Base-by-base conservation (phyloP, 768 basidiomycete species). In the Tephrocybe rancida region DNA sequence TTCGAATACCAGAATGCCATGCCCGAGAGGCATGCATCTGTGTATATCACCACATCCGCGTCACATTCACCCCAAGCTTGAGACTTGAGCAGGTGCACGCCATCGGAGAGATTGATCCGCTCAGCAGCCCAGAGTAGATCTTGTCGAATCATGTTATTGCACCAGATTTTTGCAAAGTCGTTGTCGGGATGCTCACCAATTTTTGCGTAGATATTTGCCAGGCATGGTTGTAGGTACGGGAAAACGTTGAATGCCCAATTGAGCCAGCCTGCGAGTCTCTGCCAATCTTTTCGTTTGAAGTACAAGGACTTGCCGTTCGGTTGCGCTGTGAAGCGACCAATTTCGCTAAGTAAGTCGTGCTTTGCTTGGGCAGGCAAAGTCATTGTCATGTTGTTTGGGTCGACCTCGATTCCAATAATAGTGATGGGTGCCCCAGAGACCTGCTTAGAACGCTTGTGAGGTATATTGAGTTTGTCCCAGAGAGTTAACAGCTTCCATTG, bases 361-460 rank as follows among this genome's bases (percentile, higher is more conserved):
- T 50, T 38, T 8, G 35, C 24, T 8, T 54, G 35, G 0, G 21
- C 22, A 0, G 56, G 27, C 45, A 69, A 52, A 5, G 68, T 61
- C 47, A 73, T 58, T 0, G 64, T 67, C 66, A 76, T 68, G 0
- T 43, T 37, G 21, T 67, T 60, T 0, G 70, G 41, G 54, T 79
- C 69, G 16, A 78, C 70, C 0, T 67, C 34, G 44, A 74, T 73
- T 16, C 78, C 73, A 50, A 79, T 71, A 51, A 78, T 69, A 5
- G 62, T 61, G 5, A 79, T 63, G 0, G 30, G 5, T 0, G 32
- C 8, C 0, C 73, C 75, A n/a, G 21, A 71, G 0, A 73, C 16
- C 51, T 80, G 79, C 54, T 80, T 81, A 1, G 41, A 22, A 13
- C 65, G 54, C 16, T 73, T 65, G 55, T 79, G 75, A 0, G 73